Evolutionary conservation across 1,284 basidiomycete genomes (phyloP).

Genomic region (Apiotrichum porosum): DNA sequence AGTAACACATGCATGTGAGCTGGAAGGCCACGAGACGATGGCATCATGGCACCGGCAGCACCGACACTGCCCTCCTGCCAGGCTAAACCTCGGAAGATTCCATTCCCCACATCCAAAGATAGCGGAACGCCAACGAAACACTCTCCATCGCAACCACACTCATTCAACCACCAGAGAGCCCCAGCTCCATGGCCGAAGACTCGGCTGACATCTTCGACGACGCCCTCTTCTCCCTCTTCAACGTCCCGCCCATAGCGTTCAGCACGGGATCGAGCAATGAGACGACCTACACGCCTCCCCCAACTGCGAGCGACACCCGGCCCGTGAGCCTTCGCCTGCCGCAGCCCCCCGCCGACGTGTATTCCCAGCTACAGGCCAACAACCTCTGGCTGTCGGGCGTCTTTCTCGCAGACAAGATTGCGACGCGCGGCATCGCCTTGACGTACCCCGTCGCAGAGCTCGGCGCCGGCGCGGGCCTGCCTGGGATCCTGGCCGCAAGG

Average conservation of each 20-base stretch:
- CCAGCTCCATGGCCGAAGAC: background rate
- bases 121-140: no score
- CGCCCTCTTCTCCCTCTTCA: slow-evolving; percentile 34
- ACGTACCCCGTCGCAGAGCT: slow-evolving; percentile 31
- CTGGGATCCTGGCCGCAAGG: slow-evolving; percentile 27
- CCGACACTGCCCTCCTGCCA: no score
- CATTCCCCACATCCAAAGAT: no score
- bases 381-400: slow-evolving; percentile 45
- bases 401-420: slow-evolving; percentile 40
- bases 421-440: background rate
- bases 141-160: background rate
- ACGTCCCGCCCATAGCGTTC: slow-evolving; percentile 40
- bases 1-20: no score
- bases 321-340: slow-evolving; percentile 32
- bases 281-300: slow-evolving; percentile 24
- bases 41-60: no score
- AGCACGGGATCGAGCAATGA: slow-evolving; percentile 13
- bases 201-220: slow-evolving; percentile 36
- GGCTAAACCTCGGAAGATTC: no score
- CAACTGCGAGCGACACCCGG: slow-evolving; percentile 9
- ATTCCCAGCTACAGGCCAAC: slow-evolving; percentile 42
- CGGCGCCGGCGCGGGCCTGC: slow-evolving; percentile 43
- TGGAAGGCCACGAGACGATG: no score
- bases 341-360: slow-evolving; percentile 33
- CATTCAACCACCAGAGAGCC: no score